Percentiles rank a stretch among this genome's conserved stretches.
phyloP scores from a whole-genome alignment of 768 basidiomycete species.

The Fibroporia radiculosa region DNA sequence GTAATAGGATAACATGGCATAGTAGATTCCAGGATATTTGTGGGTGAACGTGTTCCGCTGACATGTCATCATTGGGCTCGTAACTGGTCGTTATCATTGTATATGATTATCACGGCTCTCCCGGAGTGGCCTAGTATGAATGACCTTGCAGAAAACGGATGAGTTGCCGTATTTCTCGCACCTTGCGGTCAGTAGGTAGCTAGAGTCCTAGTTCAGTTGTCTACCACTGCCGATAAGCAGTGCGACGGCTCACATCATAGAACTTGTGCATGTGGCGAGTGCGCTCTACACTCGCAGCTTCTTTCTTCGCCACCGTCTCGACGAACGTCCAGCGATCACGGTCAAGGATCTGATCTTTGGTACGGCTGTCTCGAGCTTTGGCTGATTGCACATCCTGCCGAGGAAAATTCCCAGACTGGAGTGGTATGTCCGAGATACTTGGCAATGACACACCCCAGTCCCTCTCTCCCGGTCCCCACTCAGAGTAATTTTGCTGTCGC shows the following conservation, averaged over 20 bases:
- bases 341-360: neutral
- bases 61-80: too few relatives aligned
- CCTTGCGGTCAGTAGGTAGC: conserved; percentile 50
- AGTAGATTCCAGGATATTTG: too few relatives aligned
- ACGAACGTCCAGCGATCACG: conserved; percentile 31
- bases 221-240: neutral
- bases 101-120: too few relatives aligned
- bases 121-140: too few relatives aligned
- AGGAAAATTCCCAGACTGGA: too few relatives aligned
- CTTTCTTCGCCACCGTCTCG: conserved; percentile 36
- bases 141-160: conserved; percentile 35
- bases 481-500: neutral
- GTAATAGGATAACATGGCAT: too few relatives aligned
- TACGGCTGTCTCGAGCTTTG: neutral
- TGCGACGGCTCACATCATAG: conserved; percentile 33
- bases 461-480: neutral
- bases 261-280: conserved; percentile 42
- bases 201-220: conserved; percentile 14
- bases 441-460: conserved; percentile 1
- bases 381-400: neutral
- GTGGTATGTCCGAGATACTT: neutral
- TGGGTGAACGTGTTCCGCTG: too few relatives aligned
- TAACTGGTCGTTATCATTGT: too few relatives aligned
- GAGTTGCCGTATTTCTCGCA: conserved; percentile 42
- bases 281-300: conserved; percentile 30